Percentiles rank a stretch among this genome's conserved stretches.
Evolutionary conservation across 2,329 filamentous ascomycete genomes (phyloP).

Genomic region (Microcera coccophila): DNA sequence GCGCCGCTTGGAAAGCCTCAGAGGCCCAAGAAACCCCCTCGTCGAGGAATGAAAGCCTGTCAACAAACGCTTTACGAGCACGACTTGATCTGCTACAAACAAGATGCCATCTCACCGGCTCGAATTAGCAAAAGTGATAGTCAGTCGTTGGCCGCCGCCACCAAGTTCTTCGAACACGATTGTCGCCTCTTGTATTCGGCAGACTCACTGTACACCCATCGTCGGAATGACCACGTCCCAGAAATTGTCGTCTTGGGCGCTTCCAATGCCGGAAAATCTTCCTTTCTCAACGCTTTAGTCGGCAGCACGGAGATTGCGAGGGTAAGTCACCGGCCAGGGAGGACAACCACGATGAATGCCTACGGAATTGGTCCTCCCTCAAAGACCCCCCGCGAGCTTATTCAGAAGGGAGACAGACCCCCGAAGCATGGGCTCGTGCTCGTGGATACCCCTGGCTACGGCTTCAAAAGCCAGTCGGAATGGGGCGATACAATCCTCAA

Average conservation of each 20-base stretch:
- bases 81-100: constrained; percentile 21
- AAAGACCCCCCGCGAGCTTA: constrained; percentile 23
- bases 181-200: constrained; percentile 49
- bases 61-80: constrained; percentile 18
- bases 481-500: constrained; percentile 53
- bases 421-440: constrained; percentile 47
- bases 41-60: constrained; percentile 17
- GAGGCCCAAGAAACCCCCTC: constrained; percentile 3
- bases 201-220: constrained; percentile 45
- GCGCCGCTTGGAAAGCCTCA: constrained; percentile 8
- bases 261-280: constrained; percentile 86
- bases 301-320: constrained; percentile 46
- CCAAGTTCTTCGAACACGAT: constrained; percentile 31
- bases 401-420: constrained; percentile 35
- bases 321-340: constrained; percentile 49
- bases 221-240: constrained; percentile 49
- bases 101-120: constrained; percentile 8
- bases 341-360: constrained; percentile 53
- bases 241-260: constrained; percentile 77
- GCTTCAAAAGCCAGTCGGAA: constrained; percentile 41
- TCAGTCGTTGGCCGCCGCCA: constrained; percentile 25
- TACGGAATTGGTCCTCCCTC: constrained; percentile 50
- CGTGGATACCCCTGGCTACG: constrained; percentile 51
- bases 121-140: constrained; percentile 18
- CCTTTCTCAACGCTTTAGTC: constrained; percentile 78